These are phyloP conservation scores for Venturia carpophila DNA, from an alignment of 2,329 filamentous ascomycete genomes.

Conservation along the genomic window DNA sequence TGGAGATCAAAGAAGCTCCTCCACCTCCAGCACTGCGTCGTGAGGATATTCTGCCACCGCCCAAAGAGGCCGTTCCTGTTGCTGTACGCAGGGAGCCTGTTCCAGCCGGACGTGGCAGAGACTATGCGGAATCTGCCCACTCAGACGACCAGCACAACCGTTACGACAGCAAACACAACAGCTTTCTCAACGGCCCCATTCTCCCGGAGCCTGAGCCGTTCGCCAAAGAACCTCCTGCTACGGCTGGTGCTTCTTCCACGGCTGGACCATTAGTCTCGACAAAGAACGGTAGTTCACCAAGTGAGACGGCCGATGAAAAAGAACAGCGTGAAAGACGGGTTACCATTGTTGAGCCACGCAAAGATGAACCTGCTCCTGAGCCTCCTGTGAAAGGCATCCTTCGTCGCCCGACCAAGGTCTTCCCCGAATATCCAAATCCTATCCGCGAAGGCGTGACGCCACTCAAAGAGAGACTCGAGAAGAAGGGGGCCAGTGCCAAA, in stretches of 20 bases:
- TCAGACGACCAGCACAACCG: conserved; percentile 8
- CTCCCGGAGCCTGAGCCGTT: background rate
- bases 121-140: background rate
- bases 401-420: conserved; percentile 71
- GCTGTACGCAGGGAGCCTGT: background rate
- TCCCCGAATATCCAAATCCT: conserved; percentile 78
- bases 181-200: conserved; percentile 3
- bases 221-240: conserved; percentile 1
- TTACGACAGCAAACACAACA: conserved; percentile 4
- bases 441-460: conserved; percentile 86
- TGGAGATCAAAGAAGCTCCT: conserved; percentile 22
- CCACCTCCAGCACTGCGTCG: conserved; percentile 18
- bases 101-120: conserved; percentile 2
- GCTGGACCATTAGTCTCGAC: background rate
- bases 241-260: background rate
- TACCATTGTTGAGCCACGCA: conserved; percentile 63
- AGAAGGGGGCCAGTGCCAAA: conserved; percentile 53
- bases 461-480: conserved; percentile 58
- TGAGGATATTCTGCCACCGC: conserved; percentile 6
- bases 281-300: background rate
- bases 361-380: conserved; percentile 44
- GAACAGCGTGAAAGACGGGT: conserved; percentile 26
- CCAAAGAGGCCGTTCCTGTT: background rate
- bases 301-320: background rate
- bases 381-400: conserved; percentile 61